A percentile compares a stretch with the other conserved stretches of the same genome.
phyloP scores from a whole-genome alignment of 2,329 filamentous ascomycete species.

The Ophiostoma quercus region DNA sequence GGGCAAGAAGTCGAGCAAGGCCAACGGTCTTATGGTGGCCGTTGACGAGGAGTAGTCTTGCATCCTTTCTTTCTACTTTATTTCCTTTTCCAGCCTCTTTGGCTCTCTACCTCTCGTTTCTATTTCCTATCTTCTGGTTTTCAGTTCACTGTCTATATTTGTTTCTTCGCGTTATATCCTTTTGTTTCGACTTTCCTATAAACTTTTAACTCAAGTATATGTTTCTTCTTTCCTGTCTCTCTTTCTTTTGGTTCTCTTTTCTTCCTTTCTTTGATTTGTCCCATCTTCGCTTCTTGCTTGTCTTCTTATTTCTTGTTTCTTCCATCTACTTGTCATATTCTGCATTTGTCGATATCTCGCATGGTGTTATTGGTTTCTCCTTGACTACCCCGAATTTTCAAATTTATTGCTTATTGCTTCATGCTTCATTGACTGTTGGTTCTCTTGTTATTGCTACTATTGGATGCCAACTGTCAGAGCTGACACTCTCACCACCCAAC shows the following conservation, averaged over 20 bases:
- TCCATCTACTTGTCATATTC: background rate
- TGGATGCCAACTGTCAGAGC: background rate
- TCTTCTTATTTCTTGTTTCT: constrained; percentile 1
- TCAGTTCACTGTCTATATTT: background rate
- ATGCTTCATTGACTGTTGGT: background rate
- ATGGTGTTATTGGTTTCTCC: constrained; percentile 3
- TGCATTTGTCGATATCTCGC: background rate
- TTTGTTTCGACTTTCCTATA: constrained; percentile 5
- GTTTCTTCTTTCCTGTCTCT: background rate
- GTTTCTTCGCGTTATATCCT: constrained; percentile 8
- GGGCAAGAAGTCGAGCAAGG: constrained; percentile 62
- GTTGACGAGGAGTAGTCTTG: constrained; percentile 48
- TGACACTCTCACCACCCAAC: background rate
- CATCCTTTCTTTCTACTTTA: background rate
- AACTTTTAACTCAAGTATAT: background rate
- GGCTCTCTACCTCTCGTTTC: background rate
- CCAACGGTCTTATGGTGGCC: constrained; percentile 47
- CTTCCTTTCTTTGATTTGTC: background rate
- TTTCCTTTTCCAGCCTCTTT: background rate
- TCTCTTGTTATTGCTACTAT: background rate
- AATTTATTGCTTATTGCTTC: background rate
- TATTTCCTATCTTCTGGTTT: background rate
- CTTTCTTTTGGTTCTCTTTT: background rate
- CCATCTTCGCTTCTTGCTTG: background rate
- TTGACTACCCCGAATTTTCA: background rate